phyloP scores from a whole-genome alignment of 2,329 filamentous ascomycete genomes.

The Ophiosphaerella korrae region DNA sequence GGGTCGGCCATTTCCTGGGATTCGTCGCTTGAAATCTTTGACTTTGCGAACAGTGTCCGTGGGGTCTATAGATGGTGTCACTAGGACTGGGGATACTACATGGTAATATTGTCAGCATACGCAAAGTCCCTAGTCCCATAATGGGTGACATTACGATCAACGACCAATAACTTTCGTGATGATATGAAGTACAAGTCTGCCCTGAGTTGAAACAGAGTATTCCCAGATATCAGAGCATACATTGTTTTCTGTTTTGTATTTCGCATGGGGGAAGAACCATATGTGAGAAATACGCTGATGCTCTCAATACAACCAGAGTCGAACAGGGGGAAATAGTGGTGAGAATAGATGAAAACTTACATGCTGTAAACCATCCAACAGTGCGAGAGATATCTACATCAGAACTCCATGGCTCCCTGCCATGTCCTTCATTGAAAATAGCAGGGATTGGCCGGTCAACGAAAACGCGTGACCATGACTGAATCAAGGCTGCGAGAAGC shows the following conservation, averaged over 20 bases:
- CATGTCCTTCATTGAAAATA: conserved; percentile 52
- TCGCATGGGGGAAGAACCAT: no score
- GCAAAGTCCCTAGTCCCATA: neutral
- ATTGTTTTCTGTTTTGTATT: no score
- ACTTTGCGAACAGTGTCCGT: conserved; percentile 59
- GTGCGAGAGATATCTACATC: conserved; percentile 61
- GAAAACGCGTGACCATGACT: conserved; percentile 62
- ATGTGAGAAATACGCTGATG: no score
- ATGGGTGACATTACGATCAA: no score
- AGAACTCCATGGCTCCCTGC: conserved; percentile 46
- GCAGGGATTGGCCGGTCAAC: conserved; percentile 58
- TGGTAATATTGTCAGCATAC: neutral
- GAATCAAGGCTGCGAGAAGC: conserved; percentile 60
- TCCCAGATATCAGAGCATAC: no score
- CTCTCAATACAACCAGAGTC: no score
- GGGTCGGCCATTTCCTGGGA: conserved; percentile 44
- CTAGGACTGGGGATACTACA: conserved; percentile 50
- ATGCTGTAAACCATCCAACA: conserved; percentile 65
- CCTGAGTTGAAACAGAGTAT: no score
- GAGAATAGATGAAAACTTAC: conserved; percentile 32
- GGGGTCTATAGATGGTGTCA: conserved; percentile 37
- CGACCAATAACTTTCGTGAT: no score
- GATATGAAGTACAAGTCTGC: no score
- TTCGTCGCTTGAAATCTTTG: conserved; percentile 57
- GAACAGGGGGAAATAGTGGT: no score